Conservation (phyloP, 208 protist genomes). For the Polymyxa betae region DNA sequence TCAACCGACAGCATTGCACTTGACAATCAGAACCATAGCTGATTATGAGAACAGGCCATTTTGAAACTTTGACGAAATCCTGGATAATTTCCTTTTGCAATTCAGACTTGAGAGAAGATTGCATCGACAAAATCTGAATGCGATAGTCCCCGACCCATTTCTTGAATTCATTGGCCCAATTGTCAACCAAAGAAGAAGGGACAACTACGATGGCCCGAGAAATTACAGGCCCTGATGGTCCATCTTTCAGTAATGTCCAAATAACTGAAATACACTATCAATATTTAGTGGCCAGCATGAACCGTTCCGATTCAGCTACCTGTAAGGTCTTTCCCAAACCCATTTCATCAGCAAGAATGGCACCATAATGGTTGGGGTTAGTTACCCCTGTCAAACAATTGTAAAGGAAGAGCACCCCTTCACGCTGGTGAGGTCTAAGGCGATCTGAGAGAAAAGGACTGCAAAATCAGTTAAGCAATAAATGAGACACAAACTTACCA, state of each 20-base stretch:
- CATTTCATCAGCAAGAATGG: constrained; percentile 61
- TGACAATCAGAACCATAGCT: not conserved
- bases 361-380: constrained; percentile 17
- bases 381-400: constrained; percentile 56
- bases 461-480: constrained; percentile 12
- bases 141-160: constrained; percentile 62
- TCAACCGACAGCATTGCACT: not conserved
- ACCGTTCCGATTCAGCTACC: not conserved
- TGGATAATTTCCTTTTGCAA: not conserved
- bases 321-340: constrained; percentile 64
- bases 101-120: not conserved
- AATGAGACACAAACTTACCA: not conserved
- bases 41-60: constrained; percentile 7
- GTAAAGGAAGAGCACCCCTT: constrained; percentile 66
- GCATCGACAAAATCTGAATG: not conserved
- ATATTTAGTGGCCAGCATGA: not conserved
- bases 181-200: constrained; percentile 65
- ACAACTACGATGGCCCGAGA: constrained; percentile 62
- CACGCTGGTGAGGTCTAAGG: constrained; percentile 67
- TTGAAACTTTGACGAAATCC: not conserved
- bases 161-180: constrained; percentile 58
- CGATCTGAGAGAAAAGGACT: constrained; percentile 42
- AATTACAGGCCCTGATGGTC: constrained; percentile 29
- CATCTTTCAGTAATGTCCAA: constrained; percentile 38
- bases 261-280: constrained; percentile 3